phyloP scores from a whole-genome alignment of 768 basidiomycete genomes.

The Naematelia encephala region DNA sequence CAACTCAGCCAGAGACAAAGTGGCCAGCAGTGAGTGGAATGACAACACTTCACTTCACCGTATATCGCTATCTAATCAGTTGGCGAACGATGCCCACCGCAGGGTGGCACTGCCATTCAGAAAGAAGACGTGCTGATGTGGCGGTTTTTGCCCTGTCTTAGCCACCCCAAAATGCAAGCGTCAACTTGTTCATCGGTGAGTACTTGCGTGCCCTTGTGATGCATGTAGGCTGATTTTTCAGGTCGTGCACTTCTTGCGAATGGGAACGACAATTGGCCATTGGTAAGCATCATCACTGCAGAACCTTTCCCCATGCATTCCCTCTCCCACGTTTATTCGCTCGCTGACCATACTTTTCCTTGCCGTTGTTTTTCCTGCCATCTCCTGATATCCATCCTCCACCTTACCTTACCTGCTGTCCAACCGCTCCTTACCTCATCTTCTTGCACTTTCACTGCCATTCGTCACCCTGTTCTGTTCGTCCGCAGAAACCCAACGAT shows the following conservation, averaged over 20 bases:
- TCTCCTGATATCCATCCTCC: background rate
- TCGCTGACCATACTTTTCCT: slow-evolving; percentile 12
- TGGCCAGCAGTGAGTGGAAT: slow-evolving; percentile 41
- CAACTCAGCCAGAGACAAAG: slow-evolving; percentile 26
- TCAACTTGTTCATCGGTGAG: slow-evolving; percentile 46
- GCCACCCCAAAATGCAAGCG: slow-evolving; percentile 45
- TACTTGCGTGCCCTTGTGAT: background rate
- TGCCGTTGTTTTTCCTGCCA: too few species aligned
- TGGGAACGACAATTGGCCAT: slow-evolving; percentile 47
- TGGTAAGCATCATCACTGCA: slow-evolving; percentile 25
- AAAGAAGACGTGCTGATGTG: slow-evolving; percentile 9
- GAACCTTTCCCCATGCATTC: slow-evolving; percentile 3
- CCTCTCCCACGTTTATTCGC: slow-evolving; percentile 5
- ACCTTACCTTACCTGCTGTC: background rate
- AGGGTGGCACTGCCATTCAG: slow-evolving; percentile 32
- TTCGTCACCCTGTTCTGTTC: slow-evolving; percentile 8
- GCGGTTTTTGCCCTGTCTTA: slow-evolving; percentile 7
- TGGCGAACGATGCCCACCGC: background rate
- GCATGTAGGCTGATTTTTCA: slow-evolving; percentile 8
- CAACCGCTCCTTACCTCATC: slow-evolving; percentile 1
- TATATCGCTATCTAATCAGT: slow-evolving; percentile 8
- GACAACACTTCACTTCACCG: background rate
- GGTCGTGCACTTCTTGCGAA: slow-evolving; percentile 43
- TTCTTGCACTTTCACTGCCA: background rate
- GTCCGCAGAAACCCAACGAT: slow-evolving; percentile 45